Evolutionary conservation across 2,329 filamentous ascomycete genomes (phyloP).

Genomic region (Aspergillus carbonarius): DNA sequence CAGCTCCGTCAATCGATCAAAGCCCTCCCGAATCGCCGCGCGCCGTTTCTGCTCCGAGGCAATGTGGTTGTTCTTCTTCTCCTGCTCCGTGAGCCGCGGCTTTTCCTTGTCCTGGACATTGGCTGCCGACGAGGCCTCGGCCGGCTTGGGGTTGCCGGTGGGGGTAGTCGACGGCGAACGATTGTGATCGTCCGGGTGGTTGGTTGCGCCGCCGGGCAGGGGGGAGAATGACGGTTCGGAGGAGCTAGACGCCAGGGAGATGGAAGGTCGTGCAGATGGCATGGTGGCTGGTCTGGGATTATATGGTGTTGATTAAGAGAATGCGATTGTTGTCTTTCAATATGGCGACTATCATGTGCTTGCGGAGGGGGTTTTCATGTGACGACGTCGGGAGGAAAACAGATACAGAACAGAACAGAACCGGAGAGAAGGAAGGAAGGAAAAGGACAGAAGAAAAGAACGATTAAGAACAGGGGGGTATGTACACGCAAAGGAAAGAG

Average conservation of each 20-base stretch:
- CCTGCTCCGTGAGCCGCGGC: constrained; percentile 65
- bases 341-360: neutral
- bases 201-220: constrained; percentile 19
- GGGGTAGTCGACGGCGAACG: constrained; percentile 37
- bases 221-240: constrained; percentile 27
- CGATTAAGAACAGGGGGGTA: neutral
- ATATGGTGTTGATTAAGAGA: constrained; percentile 1
- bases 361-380: constrained; percentile 15
- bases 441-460: neutral
- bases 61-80: constrained; percentile 74
- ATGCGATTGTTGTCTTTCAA: constrained; percentile 7
- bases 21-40: constrained; percentile 76
- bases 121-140: constrained; percentile 5
- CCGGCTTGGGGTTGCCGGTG: constrained; percentile 23
- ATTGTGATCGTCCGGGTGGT: constrained; percentile 32
- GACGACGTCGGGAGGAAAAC: constrained; percentile 5
- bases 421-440: neutral
- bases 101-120: constrained; percentile 49
- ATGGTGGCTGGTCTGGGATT: constrained; percentile 16
- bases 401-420: neutral
- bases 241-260: constrained; percentile 24
- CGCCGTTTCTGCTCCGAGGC: constrained; percentile 65
- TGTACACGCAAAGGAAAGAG: neutral
- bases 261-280: constrained; percentile 26
- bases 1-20: constrained; percentile 75